A percentile compares a stretch with the other conserved stretches of the same genome.
These are phyloP conservation scores for Clarireedia sp. DNA, from an alignment of 2,329 filamentous ascomycete species.

Conservation along the genomic window DNA sequence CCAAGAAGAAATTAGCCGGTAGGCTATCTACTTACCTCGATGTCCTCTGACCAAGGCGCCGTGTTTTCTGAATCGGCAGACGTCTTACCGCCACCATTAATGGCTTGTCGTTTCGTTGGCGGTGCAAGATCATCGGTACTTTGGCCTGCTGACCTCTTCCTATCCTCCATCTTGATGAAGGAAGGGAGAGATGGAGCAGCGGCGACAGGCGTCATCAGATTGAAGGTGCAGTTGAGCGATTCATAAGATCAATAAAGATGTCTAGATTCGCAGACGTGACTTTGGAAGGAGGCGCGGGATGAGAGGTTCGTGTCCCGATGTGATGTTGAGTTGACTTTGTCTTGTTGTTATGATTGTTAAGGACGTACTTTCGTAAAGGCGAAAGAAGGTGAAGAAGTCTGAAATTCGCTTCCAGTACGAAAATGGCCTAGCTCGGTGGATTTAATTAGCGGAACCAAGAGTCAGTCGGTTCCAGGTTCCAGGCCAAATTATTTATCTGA, in stretches of 20 bases:
- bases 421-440: not conserved
- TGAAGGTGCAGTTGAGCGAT: not conserved
- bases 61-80: slow-evolving; percentile 52
- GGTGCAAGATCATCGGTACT: slow-evolving; percentile 67
- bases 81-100: slow-evolving; percentile 68
- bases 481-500: not conserved
- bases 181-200: slow-evolving; percentile 59
- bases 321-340: slow-evolving; percentile 1
- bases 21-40: slow-evolving; percentile 54
- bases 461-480: not conserved
- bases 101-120: slow-evolving; percentile 83
- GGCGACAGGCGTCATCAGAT: slow-evolving; percentile 50
- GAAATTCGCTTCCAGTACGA: not conserved
- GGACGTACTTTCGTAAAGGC: not conserved
- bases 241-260: slow-evolving; percentile 6
- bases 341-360: slow-evolving; percentile 10
- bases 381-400: slow-evolving; percentile 2
- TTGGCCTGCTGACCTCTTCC: slow-evolving; percentile 82
- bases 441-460: not conserved
- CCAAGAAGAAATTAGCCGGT: slow-evolving; percentile 4
- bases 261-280: not conserved
- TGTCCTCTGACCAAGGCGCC: slow-evolving; percentile 62
- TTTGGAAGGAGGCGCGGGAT: slow-evolving; percentile 8
- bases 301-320: not conserved
- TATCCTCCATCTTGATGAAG: slow-evolving; percentile 96